A percentile compares a stretch with the other conserved stretches of the same genome.
phyloP scores from a whole-genome alignment of 108 stramenopile species.

The Ochromonas danica region DNA sequence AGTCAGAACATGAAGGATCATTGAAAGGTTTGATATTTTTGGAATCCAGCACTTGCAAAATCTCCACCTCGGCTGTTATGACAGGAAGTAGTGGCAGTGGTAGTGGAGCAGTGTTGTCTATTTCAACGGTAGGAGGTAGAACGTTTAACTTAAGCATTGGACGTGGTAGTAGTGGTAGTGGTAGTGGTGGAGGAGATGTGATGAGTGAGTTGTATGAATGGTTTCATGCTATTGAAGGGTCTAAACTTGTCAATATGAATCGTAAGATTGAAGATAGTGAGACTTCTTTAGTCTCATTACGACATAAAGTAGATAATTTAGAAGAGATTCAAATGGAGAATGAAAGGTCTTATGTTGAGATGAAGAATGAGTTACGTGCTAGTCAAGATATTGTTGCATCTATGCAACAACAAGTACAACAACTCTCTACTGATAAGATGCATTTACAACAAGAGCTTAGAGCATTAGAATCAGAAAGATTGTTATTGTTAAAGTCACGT shows the following conservation, averaged over 20 bases:
- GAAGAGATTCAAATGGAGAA: background rate
- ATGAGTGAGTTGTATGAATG: background rate
- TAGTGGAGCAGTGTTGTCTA: background rate
- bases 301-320: background rate
- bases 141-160: background rate
- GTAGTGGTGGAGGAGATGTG: too few relatives aligned
- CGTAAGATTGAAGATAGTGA: background rate
- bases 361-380: background rate
- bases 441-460: background rate
- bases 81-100: background rate
- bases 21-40: background rate
- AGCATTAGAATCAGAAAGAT: background rate
- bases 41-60: background rate
- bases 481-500: conserved; percentile 30
- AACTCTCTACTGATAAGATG: background rate
- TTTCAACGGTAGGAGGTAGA: background rate
- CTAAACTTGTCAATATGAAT: background rate
- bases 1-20: background rate
- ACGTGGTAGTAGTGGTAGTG: too few relatives aligned
- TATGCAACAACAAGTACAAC: background rate
- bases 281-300: background rate
- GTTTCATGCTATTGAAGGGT: background rate
- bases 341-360: background rate
- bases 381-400: background rate
- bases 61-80: background rate